Base-by-base conservation (phyloP, 306 rosid species). In the Canavalia gladiata region DNA sequence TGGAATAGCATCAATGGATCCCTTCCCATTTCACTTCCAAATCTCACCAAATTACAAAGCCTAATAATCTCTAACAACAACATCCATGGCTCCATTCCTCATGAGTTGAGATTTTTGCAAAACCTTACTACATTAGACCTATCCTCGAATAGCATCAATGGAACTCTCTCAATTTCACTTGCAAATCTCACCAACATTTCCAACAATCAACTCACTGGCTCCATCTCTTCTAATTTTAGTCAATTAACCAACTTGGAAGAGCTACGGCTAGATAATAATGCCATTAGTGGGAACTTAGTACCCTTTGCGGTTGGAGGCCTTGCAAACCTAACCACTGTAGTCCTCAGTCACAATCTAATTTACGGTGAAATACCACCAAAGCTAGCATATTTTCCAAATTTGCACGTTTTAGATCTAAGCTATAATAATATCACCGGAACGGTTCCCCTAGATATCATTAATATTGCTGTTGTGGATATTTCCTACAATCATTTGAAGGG, bases 301-400 rank as follows among this genome's bases (percentile, higher is more conserved):
- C 25, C 4, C 18, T 6, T 60, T 0, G 12, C 7, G 0, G 6
- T 2, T 34, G 1, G 9, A 45, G 7, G 49, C 8, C 49, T 5
- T 45, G 9, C 49, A 7, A 6, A 0, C 2, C 8, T 45, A 45
- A 45, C 9, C 10, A 7, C 1, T 45, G 7, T 45, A 28, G 7
- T 35, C 4, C 71, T 75, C 2, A 5, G 18, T 46, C 0, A 13
- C 43, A 75, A 75, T 49, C 6, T 0, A 34, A 0, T 76, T 1
- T 62, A 10, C 34, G 80, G 80, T 31, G 47, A 75, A 13, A 47
- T 76, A 9, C 80, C 80, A 12, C 46, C 28, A n/a, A 0, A 3
- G 0, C 9, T 62, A 31, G 72, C 46, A 60, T 1, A 25, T n/a
- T 8, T 75, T 4, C 7, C 13, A n/a, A 0, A 0, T 0, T 30